Base-by-base conservation (phyloP, 768 basidiomycete genomes). In the Russula sp. region DNA sequence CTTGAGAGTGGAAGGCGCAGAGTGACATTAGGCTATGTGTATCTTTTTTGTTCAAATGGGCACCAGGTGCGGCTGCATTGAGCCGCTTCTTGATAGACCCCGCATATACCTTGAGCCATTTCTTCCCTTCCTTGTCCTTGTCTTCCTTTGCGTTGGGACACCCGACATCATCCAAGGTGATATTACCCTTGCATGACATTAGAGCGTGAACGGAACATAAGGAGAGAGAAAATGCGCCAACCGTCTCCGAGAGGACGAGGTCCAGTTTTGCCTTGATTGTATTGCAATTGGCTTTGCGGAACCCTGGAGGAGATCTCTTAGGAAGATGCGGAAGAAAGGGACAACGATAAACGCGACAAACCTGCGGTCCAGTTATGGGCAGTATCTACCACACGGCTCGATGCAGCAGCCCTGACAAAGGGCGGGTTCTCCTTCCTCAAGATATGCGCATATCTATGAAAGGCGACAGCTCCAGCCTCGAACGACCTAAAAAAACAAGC, bases 1-100 rank as follows among this genome's bases (percentile, higher is more conserved):
- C 82, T 60, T 83, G 78, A n/a, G 83, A 88, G 69, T 93, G 89
- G 70, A 94, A 92, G 0, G 90, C 81, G 71, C 94, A 95, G 50
- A 94, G 76, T 2, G 84, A 81, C 73, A 92, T 84, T 38, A 94
- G 77, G 62, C 76, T 79, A 56, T 78, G 76, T 2, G 85, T 75
- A 67, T 95, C 89, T 6, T 66, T 61, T 14, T 80, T 69, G 0
- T 76, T 78, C 28, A 96, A 75, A 30, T 82, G 77, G 2, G 87
- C 86, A 30, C 86, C 88, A 2, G 84, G 84, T 0, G 89, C 83
- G 36, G 79, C 80, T 18, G 70, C 30, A 69, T 89, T 88, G 42
- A 94, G 76, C 26, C 85, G 82, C 0, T 76, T 73, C 0, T 82
- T 83, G 44, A 90, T 84, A 0, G 81, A 73, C 0, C 81, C 76